Base-by-base conservation (phyloP, 1,284 basidiomycete species). In the Pholiota adiposa region DNA sequence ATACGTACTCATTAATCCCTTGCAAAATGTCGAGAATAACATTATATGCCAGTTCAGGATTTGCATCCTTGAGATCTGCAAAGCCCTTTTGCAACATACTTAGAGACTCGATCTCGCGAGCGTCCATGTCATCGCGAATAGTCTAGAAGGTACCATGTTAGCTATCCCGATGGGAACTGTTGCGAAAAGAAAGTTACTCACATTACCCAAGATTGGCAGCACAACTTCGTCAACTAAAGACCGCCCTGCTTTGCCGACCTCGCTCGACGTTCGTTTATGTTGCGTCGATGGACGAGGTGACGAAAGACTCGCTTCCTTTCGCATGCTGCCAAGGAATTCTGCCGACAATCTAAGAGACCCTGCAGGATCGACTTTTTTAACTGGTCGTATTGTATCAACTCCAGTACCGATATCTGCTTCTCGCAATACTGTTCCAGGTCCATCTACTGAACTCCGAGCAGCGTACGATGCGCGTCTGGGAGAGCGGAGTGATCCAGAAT, bases 31-130 rank as follows among this genome's bases (percentile, higher is more conserved):
- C 95, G 53, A 96, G 85, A 46, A 98, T 85, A 54, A 96, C 79
- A 61, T 87, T 88, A 72, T 97, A 97, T 0, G 93, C 90, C 12
- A 97, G 79, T 59, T 90, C 87, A 0, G 96, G 86, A 68, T 96
- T 95, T 27, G 86, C 84, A 25, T 89, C 85, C 61, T 87, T 88
- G 25, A 98, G 80, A 69, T 96, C 93, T 52, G 85, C 78, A 73
- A 98, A 97, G 0, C 96, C 96, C 61, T 93, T 83, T 44, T 92
- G 86, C 49, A 98, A 84, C 87, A 96, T 93, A 72, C 90, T 92
- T 51, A 98, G 75, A 14, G 94, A 90, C 72, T 97, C 95, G 7
- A 95, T 89, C 66, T 96, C 92, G 53, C 86, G 80, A 33, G 94
- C 93, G 64, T 93, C 91, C 84, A 94, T 90, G 67, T 95, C 93